Evolutionary conservation across 192 early-diverging fungal genomes (phyloP).

Genomic region (Neocallimastix lanati): DNA sequence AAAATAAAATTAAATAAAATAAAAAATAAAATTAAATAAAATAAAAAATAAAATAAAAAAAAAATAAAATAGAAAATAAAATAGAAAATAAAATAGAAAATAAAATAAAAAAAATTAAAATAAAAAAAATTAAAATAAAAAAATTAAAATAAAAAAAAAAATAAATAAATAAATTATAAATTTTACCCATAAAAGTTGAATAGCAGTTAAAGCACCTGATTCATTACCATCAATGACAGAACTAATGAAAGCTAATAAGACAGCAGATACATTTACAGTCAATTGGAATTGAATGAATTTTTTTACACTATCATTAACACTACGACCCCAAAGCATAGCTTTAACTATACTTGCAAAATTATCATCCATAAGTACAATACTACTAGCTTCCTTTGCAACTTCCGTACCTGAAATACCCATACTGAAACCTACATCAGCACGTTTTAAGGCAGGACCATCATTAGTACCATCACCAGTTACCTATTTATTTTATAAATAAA

Average conservation of each 20-base stretch:
- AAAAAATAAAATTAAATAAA: too few species aligned
- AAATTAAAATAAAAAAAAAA: too few species aligned
- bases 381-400: conserved; percentile 64
- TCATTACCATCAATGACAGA: conserved; percentile 41
- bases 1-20: too few species aligned
- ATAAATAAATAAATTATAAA: too few species aligned
- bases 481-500: conserved; percentile 18
- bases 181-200: conserved; percentile 76
- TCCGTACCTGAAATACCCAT: conserved; percentile 86
- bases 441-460: conserved; percentile 70
- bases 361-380: conserved; percentile 76
- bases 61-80: too few species aligned
- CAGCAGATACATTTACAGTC: conserved; percentile 64
- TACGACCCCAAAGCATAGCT: conserved; percentile 61
- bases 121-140: too few species aligned
- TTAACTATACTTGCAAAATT: conserved; percentile 70
- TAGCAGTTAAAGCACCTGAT: conserved; percentile 62
- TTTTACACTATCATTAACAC: conserved; percentile 65
- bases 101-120: too few species aligned
- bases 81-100: too few species aligned
- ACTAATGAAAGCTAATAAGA: conserved; percentile 48
- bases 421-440: conserved; percentile 78
- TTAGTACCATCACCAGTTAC: conserved; percentile 81
- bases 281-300: conserved; percentile 78
- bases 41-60: too few species aligned